phyloP scores from a whole-genome alignment of 2,329 filamentous ascomycete species.

The Ophiosphaerella herpotricha region DNA sequence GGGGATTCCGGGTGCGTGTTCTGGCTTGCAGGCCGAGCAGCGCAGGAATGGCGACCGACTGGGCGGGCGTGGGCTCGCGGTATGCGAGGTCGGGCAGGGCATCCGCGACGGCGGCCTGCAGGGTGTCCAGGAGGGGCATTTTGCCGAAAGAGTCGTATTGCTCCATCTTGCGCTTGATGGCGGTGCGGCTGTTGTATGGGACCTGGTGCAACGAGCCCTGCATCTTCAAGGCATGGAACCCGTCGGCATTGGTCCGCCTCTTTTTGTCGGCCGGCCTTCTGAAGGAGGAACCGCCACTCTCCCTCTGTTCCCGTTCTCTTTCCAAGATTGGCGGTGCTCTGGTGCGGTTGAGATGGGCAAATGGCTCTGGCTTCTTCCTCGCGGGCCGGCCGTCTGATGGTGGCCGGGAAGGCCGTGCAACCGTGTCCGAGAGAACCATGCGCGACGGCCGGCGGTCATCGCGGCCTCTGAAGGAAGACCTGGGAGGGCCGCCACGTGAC shows the following conservation, averaged over 20 bases:
- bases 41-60: constrained; percentile 84
- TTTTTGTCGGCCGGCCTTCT: constrained; percentile 25
- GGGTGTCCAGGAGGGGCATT: constrained; percentile 72
- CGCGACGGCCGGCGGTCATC: constrained; percentile 52
- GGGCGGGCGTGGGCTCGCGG: constrained; percentile 83
- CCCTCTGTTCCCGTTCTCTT: constrained; percentile 15
- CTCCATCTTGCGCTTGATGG: constrained; percentile 64
- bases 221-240: constrained; percentile 91
- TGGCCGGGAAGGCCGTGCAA: constrained; percentile 21
- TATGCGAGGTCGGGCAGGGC: constrained; percentile 76
- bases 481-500: constrained; percentile 10
- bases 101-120: constrained; percentile 77
- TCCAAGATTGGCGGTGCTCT: constrained; percentile 32
- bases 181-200: constrained; percentile 70
- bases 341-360: constrained; percentile 41
- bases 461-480: constrained; percentile 11
- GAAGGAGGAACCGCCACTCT: constrained; percentile 9
- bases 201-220: constrained; percentile 77
- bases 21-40: constrained; percentile 65
- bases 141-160: constrained; percentile 79
- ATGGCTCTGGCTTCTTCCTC: constrained; percentile 36
- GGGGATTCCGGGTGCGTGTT: constrained; percentile 30
- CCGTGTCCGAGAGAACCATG: constrained; percentile 55
- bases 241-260: constrained; percentile 48
- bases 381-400: constrained; percentile 24